Evolutionary conservation across 805 yeast species (phyloP).

Genomic region (Wilhelminamyces savonicus): DNA sequence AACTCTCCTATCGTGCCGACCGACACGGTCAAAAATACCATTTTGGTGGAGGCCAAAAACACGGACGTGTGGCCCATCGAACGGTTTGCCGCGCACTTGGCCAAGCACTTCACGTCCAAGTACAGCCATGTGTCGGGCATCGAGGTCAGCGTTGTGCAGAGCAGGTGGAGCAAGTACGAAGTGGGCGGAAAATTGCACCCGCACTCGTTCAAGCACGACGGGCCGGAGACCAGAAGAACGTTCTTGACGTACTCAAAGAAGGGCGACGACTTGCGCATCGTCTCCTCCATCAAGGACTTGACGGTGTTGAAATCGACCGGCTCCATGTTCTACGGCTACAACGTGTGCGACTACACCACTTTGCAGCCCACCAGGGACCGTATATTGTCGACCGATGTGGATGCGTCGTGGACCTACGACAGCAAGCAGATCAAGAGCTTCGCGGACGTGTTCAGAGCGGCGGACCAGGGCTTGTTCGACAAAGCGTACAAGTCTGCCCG

Average conservation of each 20-base stretch:
- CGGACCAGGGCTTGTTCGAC: conserved; percentile 64
- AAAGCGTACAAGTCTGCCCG: conserved; percentile 56
- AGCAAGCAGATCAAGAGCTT: conserved; percentile 44
- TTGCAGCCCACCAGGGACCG: conserved; percentile 79
- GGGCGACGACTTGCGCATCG: conserved; percentile 47
- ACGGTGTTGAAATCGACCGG: conserved; percentile 88
- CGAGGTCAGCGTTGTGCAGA: conserved; percentile 61
- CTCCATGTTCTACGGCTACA: conserved; percentile 85
- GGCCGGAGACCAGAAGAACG: conserved; percentile 72
- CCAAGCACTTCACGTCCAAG: conserved; percentile 70
- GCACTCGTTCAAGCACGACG: conserved; percentile 82
- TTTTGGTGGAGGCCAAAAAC: conserved; percentile 74
- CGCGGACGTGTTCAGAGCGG: conserved; percentile 40
- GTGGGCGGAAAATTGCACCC: conserved; percentile 73
- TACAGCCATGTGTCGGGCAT: conserved; percentile 74
- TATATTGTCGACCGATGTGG: conserved; percentile 81
- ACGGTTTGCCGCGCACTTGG: conserved; percentile 79
- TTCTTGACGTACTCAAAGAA: conserved; percentile 44
- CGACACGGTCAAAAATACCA: conserved; percentile 88
- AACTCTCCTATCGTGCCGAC: conserved; percentile 89
- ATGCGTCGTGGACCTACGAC: conserved; percentile 65
- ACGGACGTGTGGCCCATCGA: conserved; percentile 88
- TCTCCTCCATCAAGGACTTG: conserved; percentile 70
- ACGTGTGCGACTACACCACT: conserved; percentile 84
- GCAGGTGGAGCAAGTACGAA: conserved; percentile 70